Conservation (phyloP, 139 green algal genomes). For the Haematococcus lacustris region DNA sequence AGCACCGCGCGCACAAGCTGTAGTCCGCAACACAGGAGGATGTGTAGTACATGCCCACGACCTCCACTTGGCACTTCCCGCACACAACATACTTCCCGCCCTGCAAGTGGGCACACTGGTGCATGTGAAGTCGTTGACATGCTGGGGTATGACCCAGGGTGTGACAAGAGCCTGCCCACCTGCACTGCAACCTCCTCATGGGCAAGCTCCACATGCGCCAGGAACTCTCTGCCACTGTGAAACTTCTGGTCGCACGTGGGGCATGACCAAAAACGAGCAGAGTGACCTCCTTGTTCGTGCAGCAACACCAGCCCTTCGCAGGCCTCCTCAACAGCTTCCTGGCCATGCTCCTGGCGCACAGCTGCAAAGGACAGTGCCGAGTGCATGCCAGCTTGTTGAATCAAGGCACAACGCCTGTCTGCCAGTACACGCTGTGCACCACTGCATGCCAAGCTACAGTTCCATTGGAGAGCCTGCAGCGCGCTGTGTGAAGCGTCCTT, state of each 20-base stretch:
- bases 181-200: slow-evolving; percentile 49
- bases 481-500: too few species aligned
- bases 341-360: slow-evolving; percentile 40
- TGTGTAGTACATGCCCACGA: slow-evolving; percentile 46
- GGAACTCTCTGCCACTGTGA: slow-evolving; percentile 31
- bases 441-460: too few species aligned
- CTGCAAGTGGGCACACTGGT: slow-evolving; percentile 1
- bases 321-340: slow-evolving; percentile 43
- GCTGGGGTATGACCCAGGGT: neutral
- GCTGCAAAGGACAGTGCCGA: slow-evolving; percentile 15
- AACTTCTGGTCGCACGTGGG: slow-evolving; percentile 49
- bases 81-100: slow-evolving; percentile 43
- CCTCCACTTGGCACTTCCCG: slow-evolving; percentile 41
- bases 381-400: neutral
- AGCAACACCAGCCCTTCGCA: slow-evolving; percentile 55
- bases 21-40: slow-evolving; percentile 12
- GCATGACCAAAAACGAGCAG: slow-evolving; percentile 54
- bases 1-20: slow-evolving; percentile 44
- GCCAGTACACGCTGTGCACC: too few species aligned
- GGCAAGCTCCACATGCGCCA: slow-evolving; percentile 41
- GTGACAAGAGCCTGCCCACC: neutral
- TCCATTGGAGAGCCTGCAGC: too few species aligned
- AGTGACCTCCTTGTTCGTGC: slow-evolving; percentile 35
- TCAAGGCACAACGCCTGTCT: neutral
- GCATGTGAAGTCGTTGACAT: slow-evolving; percentile 9